These are phyloP conservation scores for Cetradonia linearis DNA, from an alignment of 495 filamentous ascomycete species.

Conservation along the genomic window DNA sequence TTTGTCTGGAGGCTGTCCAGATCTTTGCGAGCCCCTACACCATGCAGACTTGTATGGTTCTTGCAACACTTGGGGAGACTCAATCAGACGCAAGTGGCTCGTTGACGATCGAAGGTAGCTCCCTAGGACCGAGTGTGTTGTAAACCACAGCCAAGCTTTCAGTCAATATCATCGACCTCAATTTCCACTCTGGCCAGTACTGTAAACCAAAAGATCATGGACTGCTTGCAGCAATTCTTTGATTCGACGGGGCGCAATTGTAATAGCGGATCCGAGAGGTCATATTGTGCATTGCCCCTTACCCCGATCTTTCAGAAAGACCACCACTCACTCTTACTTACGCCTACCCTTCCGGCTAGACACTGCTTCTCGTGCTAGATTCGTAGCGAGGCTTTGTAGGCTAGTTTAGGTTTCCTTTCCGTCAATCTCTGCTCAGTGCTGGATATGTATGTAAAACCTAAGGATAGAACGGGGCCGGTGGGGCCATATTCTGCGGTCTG, in stretches of 20 bases:
- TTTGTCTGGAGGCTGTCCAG: background rate
- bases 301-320: no score
- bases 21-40: constrained; percentile 8
- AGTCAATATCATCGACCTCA: background rate
- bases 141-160: background rate
- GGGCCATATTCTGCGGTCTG: no score
- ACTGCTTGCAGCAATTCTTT: constrained; percentile 1
- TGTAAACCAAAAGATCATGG: background rate
- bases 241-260: no score
- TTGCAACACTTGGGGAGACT: background rate
- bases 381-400: no score
- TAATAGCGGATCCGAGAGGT: no score
- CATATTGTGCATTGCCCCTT: no score
- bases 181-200: background rate
- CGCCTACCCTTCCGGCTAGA: no score
- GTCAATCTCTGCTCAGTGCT: background rate
- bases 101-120: background rate
- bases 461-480: background rate
- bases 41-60: constrained; percentile 3
- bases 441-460: background rate
- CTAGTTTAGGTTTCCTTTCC: no score
- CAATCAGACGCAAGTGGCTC: background rate
- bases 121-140: background rate
- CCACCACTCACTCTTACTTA: no score
- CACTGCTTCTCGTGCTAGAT: no score